Evolutionary conservation across 1,284 basidiomycete genomes (phyloP), one percentile per base, ranked within the genome.

Genomic region (Agaricales sp.): DNA sequence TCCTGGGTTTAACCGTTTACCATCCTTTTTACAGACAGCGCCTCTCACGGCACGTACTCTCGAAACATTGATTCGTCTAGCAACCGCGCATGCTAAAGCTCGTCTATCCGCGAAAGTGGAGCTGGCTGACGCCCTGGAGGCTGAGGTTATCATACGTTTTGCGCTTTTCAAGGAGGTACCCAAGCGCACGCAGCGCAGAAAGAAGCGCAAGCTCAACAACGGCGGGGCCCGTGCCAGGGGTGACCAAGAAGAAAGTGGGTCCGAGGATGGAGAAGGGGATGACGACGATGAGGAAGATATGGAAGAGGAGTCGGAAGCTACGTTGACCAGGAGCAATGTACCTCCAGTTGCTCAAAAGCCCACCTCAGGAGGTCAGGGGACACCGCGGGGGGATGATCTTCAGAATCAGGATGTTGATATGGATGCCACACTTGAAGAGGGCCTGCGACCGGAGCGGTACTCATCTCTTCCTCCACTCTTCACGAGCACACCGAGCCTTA

Each of bases 151-250:
- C 58, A 83, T 99, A 60, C 87, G 95, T 18, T 99, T 92, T 65
- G 96, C 96, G 1, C 78, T 99, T 24, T 99, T 95, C 80, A 96
- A 95, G 63, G 96, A 99, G 64, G 95, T 99, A 16, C 77, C 92
- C 48, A 91, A 88, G 61, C 80, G 76, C 61, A 77, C 77, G 58
- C 79, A 72, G 57, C 80, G 73, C 61, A 70, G 78, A 52, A 90
- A 90, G 72, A 87, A 86, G 67, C 77, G 87, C 60, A 92, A 87
- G 68, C 74, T 89, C 52, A 85, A 85, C 64, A 78, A 70, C 53
- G 81, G 77, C 41, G 76, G 63, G 51, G 74, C 69, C 13, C 68
- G 65, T 12, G 57, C 61, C 4, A 64, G 55, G 20, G 62, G 59
- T 3, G 66, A 65, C 8, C 71, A 64, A 19, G 70, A 64, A n/a